Percentiles rank a stretch among this genome's conserved stretches.
Conservation (phyloP, 2,329 filamentous ascomycete species). For the Colletotrichum gloeosporioides region DNA sequence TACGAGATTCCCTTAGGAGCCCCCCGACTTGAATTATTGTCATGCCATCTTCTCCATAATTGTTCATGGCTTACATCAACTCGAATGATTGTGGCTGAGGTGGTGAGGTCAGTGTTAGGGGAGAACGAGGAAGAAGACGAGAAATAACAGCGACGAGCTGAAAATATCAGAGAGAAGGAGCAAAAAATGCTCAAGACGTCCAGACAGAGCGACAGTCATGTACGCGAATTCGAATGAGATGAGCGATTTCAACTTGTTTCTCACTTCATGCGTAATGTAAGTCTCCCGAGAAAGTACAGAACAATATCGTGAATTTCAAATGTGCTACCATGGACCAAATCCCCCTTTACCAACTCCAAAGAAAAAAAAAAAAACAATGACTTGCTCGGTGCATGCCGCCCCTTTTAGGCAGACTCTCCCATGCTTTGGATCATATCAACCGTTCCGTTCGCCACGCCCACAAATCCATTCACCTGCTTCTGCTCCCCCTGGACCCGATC, state of each 20-base stretch:
- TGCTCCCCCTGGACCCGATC: not conserved
- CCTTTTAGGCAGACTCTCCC: slow-evolving; percentile 8
- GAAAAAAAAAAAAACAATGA: not conserved
- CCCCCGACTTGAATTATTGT: not conserved
- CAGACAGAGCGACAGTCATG: not conserved
- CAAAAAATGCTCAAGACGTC: not conserved
- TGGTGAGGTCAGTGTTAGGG: fast-evolving
- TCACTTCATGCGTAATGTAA: not conserved
- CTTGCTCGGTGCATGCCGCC: not conserved
- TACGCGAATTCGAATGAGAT: not conserved
- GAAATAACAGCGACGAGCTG: fast-evolving
- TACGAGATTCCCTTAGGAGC: fast-evolving
- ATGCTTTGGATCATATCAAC: slow-evolving; percentile 18
- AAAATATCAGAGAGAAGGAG: not conserved
- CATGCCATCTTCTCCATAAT: not conserved
- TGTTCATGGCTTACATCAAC: not conserved
- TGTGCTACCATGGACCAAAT: not conserved
- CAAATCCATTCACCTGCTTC: not conserved
- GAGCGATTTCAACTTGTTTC: not conserved
- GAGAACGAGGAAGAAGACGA: not conserved
- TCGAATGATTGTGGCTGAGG: not conserved
- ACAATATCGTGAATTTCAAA: not conserved
- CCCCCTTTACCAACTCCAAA: not conserved
- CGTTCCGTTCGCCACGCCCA: slow-evolving; percentile 13
- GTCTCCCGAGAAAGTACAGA: not conserved